A percentile compares a stretch with the other conserved stretches of the same genome.
phyloP scores from a whole-genome alignment of 2,329 filamentous ascomycete genomes.

The Cordyceps tenuipes region DNA sequence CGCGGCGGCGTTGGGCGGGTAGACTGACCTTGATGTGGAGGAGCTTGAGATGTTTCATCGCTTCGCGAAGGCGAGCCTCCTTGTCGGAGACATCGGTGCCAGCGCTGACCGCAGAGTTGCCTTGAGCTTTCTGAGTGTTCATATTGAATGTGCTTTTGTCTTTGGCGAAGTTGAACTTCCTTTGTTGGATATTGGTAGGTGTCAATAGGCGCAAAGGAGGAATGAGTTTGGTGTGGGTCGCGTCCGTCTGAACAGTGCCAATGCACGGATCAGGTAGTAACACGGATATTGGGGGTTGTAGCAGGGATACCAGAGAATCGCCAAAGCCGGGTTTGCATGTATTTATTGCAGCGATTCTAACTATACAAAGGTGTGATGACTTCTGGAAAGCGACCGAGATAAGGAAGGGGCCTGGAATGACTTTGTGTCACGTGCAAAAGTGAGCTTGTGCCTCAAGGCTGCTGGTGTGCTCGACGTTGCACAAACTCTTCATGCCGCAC shows the following conservation, averaged over 20 bases:
- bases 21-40: constrained; percentile 44
- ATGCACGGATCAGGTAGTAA: neutral
- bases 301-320: no score
- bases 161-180: neutral
- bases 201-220: neutral
- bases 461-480: neutral
- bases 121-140: constrained; percentile 16
- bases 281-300: neutral
- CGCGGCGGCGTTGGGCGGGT: constrained; percentile 16
- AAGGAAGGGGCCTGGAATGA: neutral
- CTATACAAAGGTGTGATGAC: no score
- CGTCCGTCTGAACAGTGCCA: neutral
- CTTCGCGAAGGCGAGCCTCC: constrained; percentile 41
- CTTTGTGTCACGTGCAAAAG: constrained; percentile 6
- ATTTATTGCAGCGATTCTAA: no score
- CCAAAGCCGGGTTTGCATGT: no score
- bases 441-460: constrained; percentile 1
- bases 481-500: neutral
- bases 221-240: neutral
- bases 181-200: neutral
- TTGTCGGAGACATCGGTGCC: constrained; percentile 17
- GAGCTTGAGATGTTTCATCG: constrained; percentile 42
- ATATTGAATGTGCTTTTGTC: neutral
- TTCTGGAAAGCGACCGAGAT: no score
- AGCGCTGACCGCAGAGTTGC: constrained; percentile 16